phyloP scores from a whole-genome alignment of 1,139 yeast species.

The Geotrichum histeridarum region DNA sequence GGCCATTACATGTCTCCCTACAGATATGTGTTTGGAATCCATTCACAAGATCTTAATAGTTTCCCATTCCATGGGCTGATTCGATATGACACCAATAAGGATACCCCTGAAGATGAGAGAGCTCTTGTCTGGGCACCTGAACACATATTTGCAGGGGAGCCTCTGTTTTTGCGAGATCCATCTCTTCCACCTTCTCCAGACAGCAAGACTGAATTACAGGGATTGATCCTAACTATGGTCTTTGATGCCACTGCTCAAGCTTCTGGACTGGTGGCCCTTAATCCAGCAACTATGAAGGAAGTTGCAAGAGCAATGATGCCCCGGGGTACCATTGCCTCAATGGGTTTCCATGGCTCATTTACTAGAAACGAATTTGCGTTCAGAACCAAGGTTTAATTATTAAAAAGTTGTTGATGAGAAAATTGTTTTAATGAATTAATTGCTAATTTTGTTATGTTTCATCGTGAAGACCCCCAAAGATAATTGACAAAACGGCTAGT shows the following conservation, averaged over 20 bases:
- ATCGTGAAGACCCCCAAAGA: no score
- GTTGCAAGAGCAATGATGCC: conserved; percentile 21
- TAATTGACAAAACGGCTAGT: no score
- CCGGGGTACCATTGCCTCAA: conserved; percentile 18
- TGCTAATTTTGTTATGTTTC: no score
- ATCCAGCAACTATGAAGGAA: conserved; percentile 21
- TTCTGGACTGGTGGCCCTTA: conserved; percentile 20
- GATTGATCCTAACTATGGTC: conserved; percentile 21
- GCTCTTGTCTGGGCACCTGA: conserved; percentile 19
- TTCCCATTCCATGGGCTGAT: conserved; percentile 20
- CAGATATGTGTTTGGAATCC: conserved; percentile 20
- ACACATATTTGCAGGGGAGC: conserved; percentile 22
- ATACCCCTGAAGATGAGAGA: conserved; percentile 1
- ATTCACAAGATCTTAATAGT: conserved; percentile 10
- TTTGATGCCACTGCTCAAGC: conserved; percentile 17
- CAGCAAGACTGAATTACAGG: conserved; percentile 16
- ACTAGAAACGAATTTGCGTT: neutral
- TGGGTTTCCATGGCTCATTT: conserved; percentile 27
- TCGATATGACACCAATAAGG: conserved; percentile 16
- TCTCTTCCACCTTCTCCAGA: conserved; percentile 10
- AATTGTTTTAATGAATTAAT: no score
- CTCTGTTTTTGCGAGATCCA: conserved; percentile 22
- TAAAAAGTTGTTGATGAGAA: no score
- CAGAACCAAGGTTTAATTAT: neutral
- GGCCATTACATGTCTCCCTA: conserved; percentile 8